Percentiles rank a stretch among this genome's conserved stretches.
These are phyloP conservation scores for Pittosporum tobira DNA, from an alignment of 129 eudicot genomes.

Conservation along the genomic window DNA sequence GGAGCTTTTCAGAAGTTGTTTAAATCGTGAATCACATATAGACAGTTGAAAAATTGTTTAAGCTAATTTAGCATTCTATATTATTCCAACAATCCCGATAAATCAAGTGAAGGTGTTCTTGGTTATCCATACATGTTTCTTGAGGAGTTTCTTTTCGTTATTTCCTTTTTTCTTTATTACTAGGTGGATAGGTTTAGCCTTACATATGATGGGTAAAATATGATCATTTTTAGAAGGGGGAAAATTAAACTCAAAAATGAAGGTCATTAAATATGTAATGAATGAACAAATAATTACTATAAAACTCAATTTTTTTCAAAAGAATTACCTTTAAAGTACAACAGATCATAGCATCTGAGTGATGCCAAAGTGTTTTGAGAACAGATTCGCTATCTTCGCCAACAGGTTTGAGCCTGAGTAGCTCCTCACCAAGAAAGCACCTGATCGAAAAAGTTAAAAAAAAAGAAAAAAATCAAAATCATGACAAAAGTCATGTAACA, in stretches of 20 bases:
- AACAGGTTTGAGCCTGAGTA: slow-evolving; percentile 56
- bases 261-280: background rate
- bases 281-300: background rate
- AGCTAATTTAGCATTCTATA: too few relatives aligned
- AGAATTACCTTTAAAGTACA: slow-evolving; percentile 73
- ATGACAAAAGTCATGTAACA: too few relatives aligned
- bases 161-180: background rate
- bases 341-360: slow-evolving; percentile 83
- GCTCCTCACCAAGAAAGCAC: slow-evolving; percentile 62
- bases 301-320: background rate
- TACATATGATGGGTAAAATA: background rate
- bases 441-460: background rate
- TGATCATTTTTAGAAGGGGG: background rate
- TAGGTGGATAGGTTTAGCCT: background rate
- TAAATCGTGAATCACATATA: too few relatives aligned
- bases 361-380: slow-evolving; percentile 86
- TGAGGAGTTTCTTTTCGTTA: background rate
- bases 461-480: background rate
- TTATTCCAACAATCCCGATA: background rate
- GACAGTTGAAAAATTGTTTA: too few relatives aligned
- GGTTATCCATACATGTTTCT: background rate
- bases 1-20: too few relatives aligned
- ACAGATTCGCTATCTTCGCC: slow-evolving; percentile 56
- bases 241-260: background rate
- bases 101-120: background rate